Evolutionary conservation across 1,284 basidiomycete genomes (phyloP), one percentile per base, ranked within the genome.

Genomic region (Ustilago esculenta): DNA sequence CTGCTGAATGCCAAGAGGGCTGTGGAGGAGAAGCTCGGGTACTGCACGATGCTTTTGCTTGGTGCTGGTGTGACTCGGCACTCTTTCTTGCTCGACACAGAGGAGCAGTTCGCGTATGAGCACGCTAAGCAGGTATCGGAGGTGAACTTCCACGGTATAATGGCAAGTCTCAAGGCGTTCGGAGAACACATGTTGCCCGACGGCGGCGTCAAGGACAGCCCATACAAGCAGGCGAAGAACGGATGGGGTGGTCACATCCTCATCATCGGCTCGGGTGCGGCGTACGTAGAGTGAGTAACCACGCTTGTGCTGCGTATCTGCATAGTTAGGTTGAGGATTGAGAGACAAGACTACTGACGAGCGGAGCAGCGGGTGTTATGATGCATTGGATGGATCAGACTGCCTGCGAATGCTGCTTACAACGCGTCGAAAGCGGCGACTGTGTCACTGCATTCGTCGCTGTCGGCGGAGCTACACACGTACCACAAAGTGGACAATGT

Each of bases 211-310:
- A 57, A 56, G 21, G 70, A 73, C 29, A 44, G 57, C 1, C 56
- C 59, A 9, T 49, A 45, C 55, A 60, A 64, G 30, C 53, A 60
- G 15, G 68, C 72, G 18, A 58, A 49, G 34, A 74, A 74, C 39
- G 63, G 64, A 3, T 72, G 57, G 54, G 74, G 74, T 9, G 74
- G 74, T 8, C 74, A 76, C 33, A 76, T 76, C 27, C 60, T 76
- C 17, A 48, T 75, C 49, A 67, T 76, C 35, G 74, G 63, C 17
- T 58, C 52, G 4, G 73, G 73, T 15, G 66, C 73, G 6, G 66
- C 73, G 2, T 75, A 63, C 40, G 46, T 65, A 23, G 63, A 69
- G 57, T 60, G 20, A 41, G 57, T 52, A 29, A n/a, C n/a, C n/a
- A n/a, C n/a, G n/a, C n/a, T n/a, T n/a, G n/a, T n/a, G n/a, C n/a